Percentiles rank a stretch among this genome's conserved stretches.
Evolutionary conservation across 1,139 yeast genomes (phyloP).

Genomic region (Candida sojae): DNA sequence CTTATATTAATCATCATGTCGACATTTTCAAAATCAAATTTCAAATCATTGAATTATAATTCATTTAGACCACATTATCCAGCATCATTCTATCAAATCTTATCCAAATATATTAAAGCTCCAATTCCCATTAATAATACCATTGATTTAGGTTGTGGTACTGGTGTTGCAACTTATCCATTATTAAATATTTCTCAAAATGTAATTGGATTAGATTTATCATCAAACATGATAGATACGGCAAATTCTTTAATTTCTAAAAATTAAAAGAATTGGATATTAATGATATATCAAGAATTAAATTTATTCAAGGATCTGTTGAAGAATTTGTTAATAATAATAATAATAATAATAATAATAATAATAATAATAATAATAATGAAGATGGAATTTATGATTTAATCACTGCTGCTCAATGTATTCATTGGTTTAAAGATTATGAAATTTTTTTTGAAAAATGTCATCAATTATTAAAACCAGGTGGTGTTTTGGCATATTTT

Average conservation of each 20-base stretch:
- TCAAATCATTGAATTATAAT: slow-evolving; percentile 60
- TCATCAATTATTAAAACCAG: slow-evolving; percentile 31
- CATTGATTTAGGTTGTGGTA: slow-evolving; percentile 44
- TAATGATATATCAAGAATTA: slow-evolving; percentile 24
- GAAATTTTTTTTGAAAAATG: slow-evolving; percentile 30
- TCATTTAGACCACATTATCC: slow-evolving; percentile 72
- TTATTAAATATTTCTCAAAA: slow-evolving; percentile 30
- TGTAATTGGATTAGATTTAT: slow-evolving; percentile 38
- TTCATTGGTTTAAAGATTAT: slow-evolving; percentile 48
- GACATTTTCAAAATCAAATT: slow-evolving; percentile 60
- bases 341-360: slow-evolving; percentile 11
- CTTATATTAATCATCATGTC: slow-evolving; percentile 47
- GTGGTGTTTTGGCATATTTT: slow-evolving; percentile 47
- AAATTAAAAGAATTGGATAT: slow-evolving; percentile 22
- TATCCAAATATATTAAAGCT: slow-evolving; percentile 29
- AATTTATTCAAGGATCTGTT: slow-evolving; percentile 36
- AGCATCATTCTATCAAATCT: slow-evolving; percentile 43
- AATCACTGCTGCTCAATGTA: slow-evolving; percentile 48
- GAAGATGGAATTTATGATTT: slow-evolving; percentile 30
- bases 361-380: slow-evolving; percentile 11
- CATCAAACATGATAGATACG: slow-evolving; percentile 34
- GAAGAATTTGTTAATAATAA: slow-evolving; percentile 28
- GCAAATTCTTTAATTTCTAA: slow-evolving; percentile 29
- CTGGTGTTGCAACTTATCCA: slow-evolving; percentile 43
- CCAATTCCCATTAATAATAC: slow-evolving; percentile 22